These are phyloP conservation scores for Dendrobium catenatum DNA, from an alignment of 106 monocot genomes.

Conservation along the genomic window DNA sequence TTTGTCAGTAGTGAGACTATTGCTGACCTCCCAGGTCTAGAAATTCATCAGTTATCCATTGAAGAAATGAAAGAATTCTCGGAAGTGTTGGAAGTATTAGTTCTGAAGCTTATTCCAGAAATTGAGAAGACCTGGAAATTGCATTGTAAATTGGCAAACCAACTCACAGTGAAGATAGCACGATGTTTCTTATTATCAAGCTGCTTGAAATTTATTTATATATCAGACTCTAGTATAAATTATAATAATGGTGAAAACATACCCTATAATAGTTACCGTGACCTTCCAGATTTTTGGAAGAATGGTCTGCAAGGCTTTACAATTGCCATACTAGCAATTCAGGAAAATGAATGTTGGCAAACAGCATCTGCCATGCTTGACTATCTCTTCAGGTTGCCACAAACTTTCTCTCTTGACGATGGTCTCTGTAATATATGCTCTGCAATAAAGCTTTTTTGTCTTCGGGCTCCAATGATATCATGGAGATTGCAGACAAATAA, in stretches of 20 bases:
- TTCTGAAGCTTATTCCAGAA: constrained; percentile 52
- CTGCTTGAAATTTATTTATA: constrained; percentile 34
- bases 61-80: constrained; percentile 45
- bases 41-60: constrained; percentile 14
- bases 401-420: constrained; percentile 32
- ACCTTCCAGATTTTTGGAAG: constrained; percentile 25
- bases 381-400: constrained; percentile 56
- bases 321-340: constrained; percentile 27
- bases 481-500: constrained; percentile 83
- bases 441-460: constrained; percentile 44
- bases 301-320: constrained; percentile 54
- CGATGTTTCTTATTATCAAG: constrained; percentile 54
- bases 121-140: constrained; percentile 72
- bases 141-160: constrained; percentile 53
- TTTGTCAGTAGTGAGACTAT: not conserved
- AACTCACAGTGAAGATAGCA: constrained; percentile 35
- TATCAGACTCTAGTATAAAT: constrained; percentile 2
- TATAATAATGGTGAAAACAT: not conserved
- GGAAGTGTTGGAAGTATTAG: constrained; percentile 30
- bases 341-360: constrained; percentile 75
- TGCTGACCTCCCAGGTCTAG: constrained; percentile 6
- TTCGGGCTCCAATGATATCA: constrained; percentile 76
- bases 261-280: not conserved
- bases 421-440: constrained; percentile 38
- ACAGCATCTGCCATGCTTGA: constrained; percentile 72